Conservation (phyloP, 257 asterid species). For the Petrea volubilis region DNA sequence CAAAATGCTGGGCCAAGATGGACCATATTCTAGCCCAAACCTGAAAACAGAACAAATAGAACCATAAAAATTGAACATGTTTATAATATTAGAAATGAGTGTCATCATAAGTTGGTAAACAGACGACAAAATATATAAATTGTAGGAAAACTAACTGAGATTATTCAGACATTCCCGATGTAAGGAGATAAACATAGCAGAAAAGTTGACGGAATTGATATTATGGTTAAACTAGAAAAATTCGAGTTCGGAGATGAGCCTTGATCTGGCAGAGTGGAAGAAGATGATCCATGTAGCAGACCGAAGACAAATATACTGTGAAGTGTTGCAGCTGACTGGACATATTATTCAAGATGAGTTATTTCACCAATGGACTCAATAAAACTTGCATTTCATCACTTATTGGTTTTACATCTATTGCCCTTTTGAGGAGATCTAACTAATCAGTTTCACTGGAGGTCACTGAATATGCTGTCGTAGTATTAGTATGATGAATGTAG, state of each 20-base stretch:
- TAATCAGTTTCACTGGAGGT: conserved; percentile 16
- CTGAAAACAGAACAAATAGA: conserved; percentile 46
- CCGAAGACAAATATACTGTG: not conserved
- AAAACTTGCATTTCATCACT: not conserved
- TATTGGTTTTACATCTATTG: not conserved
- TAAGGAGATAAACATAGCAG: not conserved
- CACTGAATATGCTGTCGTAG: conserved; percentile 12
- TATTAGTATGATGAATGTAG: conserved; percentile 6
- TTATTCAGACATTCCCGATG: not conserved
- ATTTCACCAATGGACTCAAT: not conserved
- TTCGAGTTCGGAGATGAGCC: not conserved
- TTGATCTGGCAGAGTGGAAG: conserved; percentile 4
- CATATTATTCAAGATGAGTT: not conserved
- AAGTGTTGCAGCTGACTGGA: not conserved
- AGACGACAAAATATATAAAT: not conserved
- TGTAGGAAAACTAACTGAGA: conserved; percentile 5
- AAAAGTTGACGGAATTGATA: not conserved
- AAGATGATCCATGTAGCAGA: not conserved
- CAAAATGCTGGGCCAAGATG: conserved; percentile 82
- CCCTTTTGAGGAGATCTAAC: not conserved
- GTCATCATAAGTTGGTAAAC: not conserved
- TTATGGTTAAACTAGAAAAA: not conserved
- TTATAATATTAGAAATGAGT: not conserved
- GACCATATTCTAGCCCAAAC: conserved; percentile 99
- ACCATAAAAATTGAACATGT: conserved; percentile 4